Evolutionary conservation across 371 early-diverging fungal species (phyloP).

Genomic region (Rhizopus delemar): DNA sequence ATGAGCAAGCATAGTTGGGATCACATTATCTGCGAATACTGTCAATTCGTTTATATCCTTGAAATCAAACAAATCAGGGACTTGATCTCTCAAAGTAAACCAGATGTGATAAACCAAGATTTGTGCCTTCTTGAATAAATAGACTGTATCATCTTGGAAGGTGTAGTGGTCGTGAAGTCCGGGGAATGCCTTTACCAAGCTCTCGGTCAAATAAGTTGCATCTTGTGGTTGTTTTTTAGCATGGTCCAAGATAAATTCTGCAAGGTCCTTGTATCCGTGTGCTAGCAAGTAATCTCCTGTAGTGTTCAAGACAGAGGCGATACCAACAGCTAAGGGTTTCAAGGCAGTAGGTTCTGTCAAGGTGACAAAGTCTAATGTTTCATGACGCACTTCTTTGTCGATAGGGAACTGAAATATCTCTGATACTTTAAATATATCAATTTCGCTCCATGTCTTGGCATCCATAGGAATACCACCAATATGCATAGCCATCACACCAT

Average conservation of each 20-base stretch:
- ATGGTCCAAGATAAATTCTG: constrained; percentile 68
- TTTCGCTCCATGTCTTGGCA: constrained; percentile 44
- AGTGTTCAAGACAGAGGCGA: constrained; percentile 67
- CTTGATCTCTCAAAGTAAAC: constrained; percentile 45
- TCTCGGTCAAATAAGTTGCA: constrained; percentile 57
- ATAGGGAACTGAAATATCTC: constrained; percentile 65
- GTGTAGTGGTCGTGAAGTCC: constrained; percentile 65
- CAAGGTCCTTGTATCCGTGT: constrained; percentile 62
- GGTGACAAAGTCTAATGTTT: constrained; percentile 64
- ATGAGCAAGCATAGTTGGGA: constrained; percentile 67
- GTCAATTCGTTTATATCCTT: constrained; percentile 64
- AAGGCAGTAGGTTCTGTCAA: constrained; percentile 66
- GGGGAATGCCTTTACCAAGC: constrained; percentile 63
- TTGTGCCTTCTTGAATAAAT: constrained; percentile 69
- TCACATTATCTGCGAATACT: constrained; percentile 74
- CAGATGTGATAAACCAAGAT: constrained; percentile 62
- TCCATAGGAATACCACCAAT: constrained; percentile 58
- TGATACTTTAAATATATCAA: constrained; percentile 54
- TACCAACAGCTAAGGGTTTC: constrained; percentile 65
- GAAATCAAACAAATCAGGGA: constrained; percentile 61
- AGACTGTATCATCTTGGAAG: constrained; percentile 34
- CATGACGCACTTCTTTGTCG: constrained; percentile 57
- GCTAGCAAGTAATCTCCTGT: constrained; percentile 64
- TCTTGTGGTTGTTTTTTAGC: constrained; percentile 41
- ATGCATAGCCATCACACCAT: constrained; percentile 84